Evolutionary conservation across 2,329 filamentous ascomycete genomes (phyloP), one percentile per base, ranked within the genome.

Genomic region (Coniochaeta sp.): DNA sequence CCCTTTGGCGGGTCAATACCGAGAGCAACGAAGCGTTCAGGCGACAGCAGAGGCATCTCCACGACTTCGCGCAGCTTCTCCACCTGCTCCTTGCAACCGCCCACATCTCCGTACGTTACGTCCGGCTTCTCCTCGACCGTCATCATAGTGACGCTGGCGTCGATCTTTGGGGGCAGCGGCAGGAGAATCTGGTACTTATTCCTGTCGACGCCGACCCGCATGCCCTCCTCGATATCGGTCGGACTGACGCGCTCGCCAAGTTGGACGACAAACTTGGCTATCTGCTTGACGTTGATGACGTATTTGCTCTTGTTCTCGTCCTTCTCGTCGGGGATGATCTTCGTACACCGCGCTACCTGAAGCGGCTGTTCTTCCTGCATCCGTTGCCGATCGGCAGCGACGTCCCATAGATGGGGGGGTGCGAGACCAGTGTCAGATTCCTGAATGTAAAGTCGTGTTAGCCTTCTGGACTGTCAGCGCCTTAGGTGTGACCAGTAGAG

Each of bases 211-310:
- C 93, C 95, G 63, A 99, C 95, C 67, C 95, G 88, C 95, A 99
- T 99, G 65, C 95, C 95, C 76, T 99, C 95, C 73, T 99, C 95
- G 70, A 99, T 99, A 86, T 99, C 95, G 67, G 95, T 98, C 57
- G 95, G 95, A 71, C 90, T 96, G 68, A 99, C 95, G 65, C 95
- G 89, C 73, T 99, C 95, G 68, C 95, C 95, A 58, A 99, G 86
- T 76, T 97, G 95, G 66, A 99, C 95, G 57, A 99, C 95, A 70
- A 99, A 99, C 79, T 99, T 99, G 71, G 95, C 95, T 70, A 99
- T 99, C 77, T 99, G 95, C 82, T 99, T 99, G 68, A 99, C 93
- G 77, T 99, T 99, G 84, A 99, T 99, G 70, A 99, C 93, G 80
- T 99, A 99, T 87, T 98, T 99, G 86, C 90, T 96, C 85, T 99